Evolutionary conservation across 306 rosid genomes (phyloP).

Genomic region (Inga oerstediana): DNA sequence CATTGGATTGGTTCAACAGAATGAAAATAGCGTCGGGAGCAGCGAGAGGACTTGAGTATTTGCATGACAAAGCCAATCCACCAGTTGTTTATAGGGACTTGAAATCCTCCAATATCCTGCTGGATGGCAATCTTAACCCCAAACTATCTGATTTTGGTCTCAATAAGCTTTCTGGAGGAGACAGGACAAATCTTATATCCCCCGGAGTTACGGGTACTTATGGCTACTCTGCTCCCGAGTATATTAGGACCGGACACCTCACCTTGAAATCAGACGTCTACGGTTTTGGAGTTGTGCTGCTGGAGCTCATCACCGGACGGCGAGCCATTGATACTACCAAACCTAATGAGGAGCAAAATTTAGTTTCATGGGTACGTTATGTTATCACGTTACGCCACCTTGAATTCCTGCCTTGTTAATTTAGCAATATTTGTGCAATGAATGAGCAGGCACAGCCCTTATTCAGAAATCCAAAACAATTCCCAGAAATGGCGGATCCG

Average conservation of each 20-base stretch:
- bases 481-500: slow-evolving; percentile 86
- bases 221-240: slow-evolving; percentile 92
- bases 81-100: slow-evolving; percentile 69
- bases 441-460: slow-evolving; percentile 77
- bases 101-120: slow-evolving; percentile 63
- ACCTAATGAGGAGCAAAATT: slow-evolving; percentile 78
- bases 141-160: slow-evolving; percentile 74
- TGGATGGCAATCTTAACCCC: slow-evolving; percentile 50
- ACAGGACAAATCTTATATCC: slow-evolving; percentile 51
- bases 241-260: slow-evolving; percentile 55
- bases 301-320: slow-evolving; percentile 89
- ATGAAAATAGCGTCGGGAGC: slow-evolving; percentile 70
- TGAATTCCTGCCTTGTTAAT: neutral
- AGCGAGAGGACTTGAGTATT: slow-evolving; percentile 76
- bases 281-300: slow-evolving; percentile 79
- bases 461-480: slow-evolving; percentile 74
- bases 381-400: neutral
- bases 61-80: slow-evolving; percentile 75
- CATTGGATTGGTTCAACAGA: slow-evolving; percentile 74
- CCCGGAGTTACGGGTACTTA: slow-evolving; percentile 81
- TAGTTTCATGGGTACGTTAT: slow-evolving; percentile 79
- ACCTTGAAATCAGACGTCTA: slow-evolving; percentile 79
- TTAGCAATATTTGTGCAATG: neutral
- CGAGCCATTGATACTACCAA: slow-evolving; percentile 78
- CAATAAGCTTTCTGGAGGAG: slow-evolving; percentile 50